These are phyloP conservation scores for Roridomyces roridus DNA, from an alignment of 768 basidiomycete genomes.

Conservation along the genomic window DNA sequence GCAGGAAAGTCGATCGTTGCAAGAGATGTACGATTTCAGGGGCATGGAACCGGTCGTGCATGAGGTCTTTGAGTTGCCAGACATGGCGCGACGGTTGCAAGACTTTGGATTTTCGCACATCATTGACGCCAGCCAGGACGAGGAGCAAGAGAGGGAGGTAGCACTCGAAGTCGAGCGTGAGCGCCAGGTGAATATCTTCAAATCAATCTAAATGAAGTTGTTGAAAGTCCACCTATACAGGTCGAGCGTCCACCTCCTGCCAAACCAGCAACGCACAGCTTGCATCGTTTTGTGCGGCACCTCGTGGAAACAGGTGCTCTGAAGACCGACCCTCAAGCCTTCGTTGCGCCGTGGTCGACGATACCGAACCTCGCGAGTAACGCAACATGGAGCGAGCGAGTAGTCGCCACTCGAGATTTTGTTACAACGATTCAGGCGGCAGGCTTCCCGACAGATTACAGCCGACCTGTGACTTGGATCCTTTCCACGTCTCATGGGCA, in stretches of 20 bases:
- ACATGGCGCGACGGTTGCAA: conserved; percentile 33
- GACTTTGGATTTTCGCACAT: conserved; percentile 34
- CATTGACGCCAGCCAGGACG: conserved; percentile 37
- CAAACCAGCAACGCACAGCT: conserved; percentile 30
- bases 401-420: conserved; percentile 45
- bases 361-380: conserved; percentile 7
- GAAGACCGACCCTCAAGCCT: conserved; percentile 13
- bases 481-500: conserved; percentile 33
- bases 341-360: conserved; percentile 27
- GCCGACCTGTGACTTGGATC: conserved; percentile 51
- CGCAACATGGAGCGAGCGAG: conserved; percentile 25
- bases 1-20: conserved; percentile 42
- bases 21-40: conserved; percentile 36
- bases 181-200: conserved; percentile 14
- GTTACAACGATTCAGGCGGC: conserved; percentile 31
- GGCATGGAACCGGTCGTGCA: not conserved
- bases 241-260: conserved; percentile 41
- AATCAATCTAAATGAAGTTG: not conserved
- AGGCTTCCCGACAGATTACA: conserved; percentile 33
- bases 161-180: conserved; percentile 50
- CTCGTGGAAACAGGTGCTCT: conserved; percentile 39
- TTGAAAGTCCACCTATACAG: conserved; percentile 29
- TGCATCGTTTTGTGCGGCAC: conserved; percentile 32
- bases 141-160: conserved; percentile 60
- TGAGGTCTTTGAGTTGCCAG: conserved; percentile 16